Evolutionary conservation across 2,329 filamentous ascomycete species (phyloP).

Genomic region (Paradendryphiella salina): DNA sequence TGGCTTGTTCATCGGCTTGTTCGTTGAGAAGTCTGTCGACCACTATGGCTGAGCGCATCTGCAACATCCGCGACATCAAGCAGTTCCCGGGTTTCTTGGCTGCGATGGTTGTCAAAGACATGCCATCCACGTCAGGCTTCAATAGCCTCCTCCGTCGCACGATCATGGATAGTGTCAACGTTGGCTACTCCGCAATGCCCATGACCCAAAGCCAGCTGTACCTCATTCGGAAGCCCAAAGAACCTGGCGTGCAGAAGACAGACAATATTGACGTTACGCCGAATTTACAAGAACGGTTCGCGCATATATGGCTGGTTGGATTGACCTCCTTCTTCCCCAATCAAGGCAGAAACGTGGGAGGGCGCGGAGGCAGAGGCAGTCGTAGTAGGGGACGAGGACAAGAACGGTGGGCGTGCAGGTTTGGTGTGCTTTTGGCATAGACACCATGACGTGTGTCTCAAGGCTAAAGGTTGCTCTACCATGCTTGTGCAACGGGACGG

Average conservation of each 20-base stretch:
- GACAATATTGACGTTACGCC: conserved; percentile 17
- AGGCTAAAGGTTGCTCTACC: too few relatives aligned
- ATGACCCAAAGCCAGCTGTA: conserved; percentile 32
- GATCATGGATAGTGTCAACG: conserved; percentile 28
- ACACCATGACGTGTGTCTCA: too few relatives aligned
- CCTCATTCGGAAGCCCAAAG: conserved; percentile 26
- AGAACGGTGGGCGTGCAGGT: too few relatives aligned
- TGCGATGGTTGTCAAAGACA: conserved; percentile 49
- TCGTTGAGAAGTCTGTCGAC: conserved; percentile 49
- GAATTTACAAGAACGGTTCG: conserved; percentile 19
- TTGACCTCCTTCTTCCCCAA: conserved; percentile 27
- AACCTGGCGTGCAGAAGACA: conserved; percentile 22
- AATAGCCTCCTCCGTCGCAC: conserved; percentile 28
- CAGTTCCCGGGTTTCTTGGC: conserved; percentile 51
- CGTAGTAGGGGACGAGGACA: too few relatives aligned
- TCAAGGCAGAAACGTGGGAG: too few relatives aligned
- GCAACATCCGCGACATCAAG: conserved; percentile 50
- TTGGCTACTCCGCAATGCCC: conserved; percentile 31
- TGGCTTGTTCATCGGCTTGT: too few relatives aligned
- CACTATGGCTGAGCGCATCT: conserved; percentile 50
- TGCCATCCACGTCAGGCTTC: conserved; percentile 27
- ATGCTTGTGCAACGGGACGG: too few relatives aligned
- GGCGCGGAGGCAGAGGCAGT: too few relatives aligned
- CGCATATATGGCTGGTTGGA: conserved; percentile 10
- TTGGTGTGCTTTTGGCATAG: too few relatives aligned